Base-by-base conservation (phyloP, 163 green algal species). In the Coccomyxa subellipsoidea region DNA sequence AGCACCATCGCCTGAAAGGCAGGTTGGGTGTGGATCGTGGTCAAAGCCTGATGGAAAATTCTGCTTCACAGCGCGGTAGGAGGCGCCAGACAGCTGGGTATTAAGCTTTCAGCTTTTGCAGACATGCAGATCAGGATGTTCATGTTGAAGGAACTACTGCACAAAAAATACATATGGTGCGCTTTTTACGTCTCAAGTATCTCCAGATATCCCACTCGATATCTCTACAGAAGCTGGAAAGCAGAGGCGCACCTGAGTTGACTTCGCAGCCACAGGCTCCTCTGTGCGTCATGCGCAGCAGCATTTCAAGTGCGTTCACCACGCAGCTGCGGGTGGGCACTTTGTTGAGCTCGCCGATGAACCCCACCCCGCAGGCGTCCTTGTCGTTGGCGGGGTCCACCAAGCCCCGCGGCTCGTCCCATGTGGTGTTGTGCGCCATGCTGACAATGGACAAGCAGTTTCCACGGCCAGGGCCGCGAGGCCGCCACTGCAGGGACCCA, bases 341-440 rank as follows among this genome's bases (percentile, higher is more conserved):
- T 84, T 95, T 94, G 66, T 83, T 90, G 31, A 99, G 91, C 84
- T 99, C 92, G 25, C 90, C 96, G 0, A 98, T 90, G 81, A 99
- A 98, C 38, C 95, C 95, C 12, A 98, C 96, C n/a, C 95, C 95
- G 84, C 95, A 99, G 4, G 96, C 87, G 77, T 99, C 95, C 82
- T 92, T 93, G 82, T 98, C 94, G 31, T 96, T 93, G 6, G 83
- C 88, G 0, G 95, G 93, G 71, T 98, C 85, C 83, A 94, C 98
- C 54, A 98, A 80, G 18, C 90, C 88, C 25, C 77, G 32, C 18
- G 70, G 66, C 12, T 82, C 73, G 15, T 80, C 59, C 18, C 87
- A 86, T 15, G 91, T 72, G 8, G 79, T 83, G 31, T 54, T 83
- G 40, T 92, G 89, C 2, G 87, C 87, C 4, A 84, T 84, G 71